A percentile compares a stretch with the other conserved stretches of the same genome.
These are phyloP conservation scores for Termitomyces sp. DNA, from an alignment of 768 basidiomycete species.

Conservation along the genomic window DNA sequence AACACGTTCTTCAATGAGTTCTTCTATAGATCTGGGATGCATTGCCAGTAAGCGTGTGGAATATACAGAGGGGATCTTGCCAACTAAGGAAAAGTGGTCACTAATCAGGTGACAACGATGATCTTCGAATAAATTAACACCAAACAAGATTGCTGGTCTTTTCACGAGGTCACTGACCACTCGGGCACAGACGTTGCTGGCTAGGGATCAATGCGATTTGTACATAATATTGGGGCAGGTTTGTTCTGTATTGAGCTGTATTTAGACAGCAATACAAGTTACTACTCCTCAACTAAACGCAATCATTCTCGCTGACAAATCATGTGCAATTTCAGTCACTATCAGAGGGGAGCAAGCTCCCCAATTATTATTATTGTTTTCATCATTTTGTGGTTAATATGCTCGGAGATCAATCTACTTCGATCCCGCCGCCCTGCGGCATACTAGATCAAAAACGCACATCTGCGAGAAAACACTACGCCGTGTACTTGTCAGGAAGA, in stretches of 20 bases:
- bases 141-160: background rate
- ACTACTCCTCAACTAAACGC: too few species aligned
- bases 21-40: conserved; percentile 20
- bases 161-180: too few species aligned
- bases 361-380: too few species aligned
- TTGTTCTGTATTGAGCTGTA: too few species aligned
- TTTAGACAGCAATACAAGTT: too few species aligned
- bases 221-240: too few species aligned
- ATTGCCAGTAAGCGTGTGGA: conserved; percentile 1
- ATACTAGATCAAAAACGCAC: background rate
- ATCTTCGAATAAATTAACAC: background rate
- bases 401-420: background rate
- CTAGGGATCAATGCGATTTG: too few species aligned
- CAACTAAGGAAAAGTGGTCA: background rate
- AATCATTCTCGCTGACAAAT: too few species aligned
- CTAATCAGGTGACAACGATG: conserved; percentile 3
- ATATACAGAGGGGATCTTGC: background rate
- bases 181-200: too few species aligned
- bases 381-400: conserved; percentile 54
- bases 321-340: too few species aligned
- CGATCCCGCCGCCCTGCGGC: background rate
- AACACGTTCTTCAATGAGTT: conserved; percentile 38
- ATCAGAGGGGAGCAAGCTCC: too few species aligned
- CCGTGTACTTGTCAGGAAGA: background rate
- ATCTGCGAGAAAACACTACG: background rate